Percentiles rank a stretch among this genome's conserved stretches.
phyloP scores from a whole-genome alignment of 306 rosid genomes.

The Quillaja saponaria region DNA sequence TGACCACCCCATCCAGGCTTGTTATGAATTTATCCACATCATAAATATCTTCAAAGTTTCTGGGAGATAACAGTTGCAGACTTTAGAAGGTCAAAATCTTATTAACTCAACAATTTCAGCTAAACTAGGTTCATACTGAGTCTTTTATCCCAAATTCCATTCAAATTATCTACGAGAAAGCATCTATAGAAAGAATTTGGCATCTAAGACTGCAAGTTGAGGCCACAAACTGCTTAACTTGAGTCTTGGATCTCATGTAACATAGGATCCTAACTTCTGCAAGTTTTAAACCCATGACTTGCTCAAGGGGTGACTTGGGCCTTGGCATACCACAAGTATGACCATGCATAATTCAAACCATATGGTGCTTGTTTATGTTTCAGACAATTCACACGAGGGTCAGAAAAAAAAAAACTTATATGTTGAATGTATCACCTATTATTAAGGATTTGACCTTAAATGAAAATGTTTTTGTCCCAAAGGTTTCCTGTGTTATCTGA shows the following conservation, averaged over 20 bases:
- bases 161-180: neutral
- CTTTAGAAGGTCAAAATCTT: neutral
- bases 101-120: constrained; percentile 3
- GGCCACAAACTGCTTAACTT: neutral
- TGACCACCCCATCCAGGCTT: constrained; percentile 85
- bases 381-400: too few species aligned
- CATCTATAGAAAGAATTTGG: neutral
- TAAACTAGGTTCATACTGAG: too few species aligned
- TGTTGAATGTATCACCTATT: too few species aligned
- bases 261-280: neutral
- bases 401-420: too few species aligned
- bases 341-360: neutral
- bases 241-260: neutral
- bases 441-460: too few species aligned
- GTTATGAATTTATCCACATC: constrained; percentile 62
- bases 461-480: too few species aligned
- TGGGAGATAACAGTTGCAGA: constrained; percentile 35
- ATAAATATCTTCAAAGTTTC: constrained; percentile 89
- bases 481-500: too few species aligned
- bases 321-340: neutral
- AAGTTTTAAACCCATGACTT: neutral
- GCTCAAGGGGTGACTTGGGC: neutral
- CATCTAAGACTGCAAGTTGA: neutral
- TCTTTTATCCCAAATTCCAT: neutral
- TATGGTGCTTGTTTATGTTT: neutral